phyloP scores from a whole-genome alignment of 1,284 basidiomycete genomes.

The Crucibulum parvulum region DNA sequence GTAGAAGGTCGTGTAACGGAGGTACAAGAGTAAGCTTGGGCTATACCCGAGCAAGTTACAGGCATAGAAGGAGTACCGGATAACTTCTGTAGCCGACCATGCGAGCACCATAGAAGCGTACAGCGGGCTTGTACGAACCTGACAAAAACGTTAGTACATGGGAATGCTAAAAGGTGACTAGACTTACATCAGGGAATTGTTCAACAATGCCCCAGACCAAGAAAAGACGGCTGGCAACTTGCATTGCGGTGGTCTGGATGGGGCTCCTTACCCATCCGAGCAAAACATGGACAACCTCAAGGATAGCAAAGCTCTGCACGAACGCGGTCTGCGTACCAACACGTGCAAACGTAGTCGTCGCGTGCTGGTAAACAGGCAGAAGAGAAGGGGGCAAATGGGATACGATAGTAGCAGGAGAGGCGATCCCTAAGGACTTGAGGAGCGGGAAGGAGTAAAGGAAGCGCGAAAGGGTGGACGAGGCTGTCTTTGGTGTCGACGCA shows the following conservation, averaged over 20 bases:
- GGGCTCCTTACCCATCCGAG: conserved; percentile 88
- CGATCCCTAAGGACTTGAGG: conserved; percentile 33
- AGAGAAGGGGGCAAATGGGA: conserved; percentile 39
- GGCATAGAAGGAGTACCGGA: conserved; percentile 94
- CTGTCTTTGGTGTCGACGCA: conserved; percentile 27
- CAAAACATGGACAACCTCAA: conserved; percentile 87
- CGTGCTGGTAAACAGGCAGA: conserved; percentile 46
- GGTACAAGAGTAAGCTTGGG: conserved; percentile 58
- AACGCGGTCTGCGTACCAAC: conserved; percentile 72
- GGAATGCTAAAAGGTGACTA: neutral
- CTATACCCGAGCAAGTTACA: conserved; percentile 65
- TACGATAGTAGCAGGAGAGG: conserved; percentile 32
- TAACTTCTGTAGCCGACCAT: conserved; percentile 92
- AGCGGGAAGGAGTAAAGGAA: conserved; percentile 42
- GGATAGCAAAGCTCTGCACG: conserved; percentile 82
- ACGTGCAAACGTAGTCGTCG: conserved; percentile 58
- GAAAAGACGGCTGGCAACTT: conserved; percentile 89
- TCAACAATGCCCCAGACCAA: conserved; percentile 88
- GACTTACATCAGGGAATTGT: conserved; percentile 59
- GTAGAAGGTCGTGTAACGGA: conserved; percentile 94
- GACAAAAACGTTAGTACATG: conserved; percentile 10
- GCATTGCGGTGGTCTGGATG: conserved; percentile 82
- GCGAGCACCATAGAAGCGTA: conserved; percentile 94
- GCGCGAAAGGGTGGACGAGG: conserved; percentile 41
- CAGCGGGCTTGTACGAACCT: conserved; percentile 80